Base-by-base conservation (phyloP, 208 protist genomes). In the Crithidia expoeki region DNA sequence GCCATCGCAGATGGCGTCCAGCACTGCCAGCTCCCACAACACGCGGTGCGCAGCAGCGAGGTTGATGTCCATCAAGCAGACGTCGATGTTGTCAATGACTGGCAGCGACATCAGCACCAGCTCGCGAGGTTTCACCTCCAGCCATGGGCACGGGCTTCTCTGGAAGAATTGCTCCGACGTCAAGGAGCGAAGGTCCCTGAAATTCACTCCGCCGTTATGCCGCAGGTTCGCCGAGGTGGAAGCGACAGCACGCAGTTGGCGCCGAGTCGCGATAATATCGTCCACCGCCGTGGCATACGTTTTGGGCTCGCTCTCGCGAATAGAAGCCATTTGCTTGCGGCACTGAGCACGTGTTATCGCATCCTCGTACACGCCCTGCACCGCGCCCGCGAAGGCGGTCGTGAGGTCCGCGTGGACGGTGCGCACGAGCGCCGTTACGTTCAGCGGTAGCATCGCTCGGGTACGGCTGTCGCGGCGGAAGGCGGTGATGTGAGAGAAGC, bases 1-100 rank as follows among this genome's bases (percentile, higher is more conserved):
- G 23, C 63, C 63, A 21, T 34, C 38, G 50, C 65, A 68, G 5
- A 77, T 58, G 2, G 72, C 64, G 23, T 68, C 72, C 10, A 77
- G 57, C 53, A 77, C 72, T 32, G 72, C 72, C 58, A 77, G 34
- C 50, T 67, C 50, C 72, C 72, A 77, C 34, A 77, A 38, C 38
- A 72, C 64, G 10, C 50, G 63, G 16, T 62, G 72, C 30, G 64
- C 72, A 11, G 63, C 72, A 0, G 28, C 49, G 17, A 72, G 64
- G 33, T 77, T 68, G 32, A 77, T 68, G 33, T 53, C 57, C 0
- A 5, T 0, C 28, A 77, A 47, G 21, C 46, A 72, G 23, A 7
- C 57, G 34, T 60, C 72, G 14, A 77, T 67, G 42, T 68, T 63
- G 0, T 32, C 12, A 30, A 40, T 16, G 40, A 19, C 28, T 4